These are phyloP conservation scores for Colletotrichum caudatum DNA, from an alignment of 2,329 filamentous ascomycete genomes.

Conservation along the genomic window DNA sequence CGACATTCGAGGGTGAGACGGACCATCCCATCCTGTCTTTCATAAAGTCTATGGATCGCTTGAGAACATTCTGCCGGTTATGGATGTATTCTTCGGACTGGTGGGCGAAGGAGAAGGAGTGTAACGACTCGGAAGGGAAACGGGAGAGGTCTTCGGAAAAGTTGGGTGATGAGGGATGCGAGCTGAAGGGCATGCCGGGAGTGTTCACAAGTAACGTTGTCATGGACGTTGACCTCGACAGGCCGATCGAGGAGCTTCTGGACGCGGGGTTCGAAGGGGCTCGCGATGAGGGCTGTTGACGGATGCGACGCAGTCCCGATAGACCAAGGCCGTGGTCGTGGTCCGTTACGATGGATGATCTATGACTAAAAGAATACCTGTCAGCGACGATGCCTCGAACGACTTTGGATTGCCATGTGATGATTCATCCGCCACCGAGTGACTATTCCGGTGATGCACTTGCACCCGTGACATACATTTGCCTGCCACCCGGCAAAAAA, in stretches of 20 bases:
- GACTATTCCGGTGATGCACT: constrained; percentile 28
- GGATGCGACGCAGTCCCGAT: constrained; percentile 91
- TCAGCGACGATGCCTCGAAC: constrained; percentile 36
- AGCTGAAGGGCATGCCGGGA: constrained; percentile 65
- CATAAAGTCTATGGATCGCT: constrained; percentile 96
- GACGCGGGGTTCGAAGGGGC: constrained; percentile 74
- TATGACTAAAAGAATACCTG: constrained; percentile 52
- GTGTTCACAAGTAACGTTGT: constrained; percentile 72
- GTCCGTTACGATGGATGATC: constrained; percentile 84
- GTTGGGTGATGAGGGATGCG: constrained; percentile 78
- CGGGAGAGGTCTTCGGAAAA: constrained; percentile 90
- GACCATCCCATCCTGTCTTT: constrained; percentile 89
- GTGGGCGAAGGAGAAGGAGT: constrained; percentile 98
- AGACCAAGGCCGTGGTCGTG: constrained; percentile 88
- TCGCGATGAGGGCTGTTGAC: constrained; percentile 81
- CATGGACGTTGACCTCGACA: constrained; percentile 79
- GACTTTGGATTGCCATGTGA: constrained; percentile 38
- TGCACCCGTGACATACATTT: constrained; percentile 34
- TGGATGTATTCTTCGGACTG: constrained; percentile 94
- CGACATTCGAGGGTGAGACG: constrained; percentile 72
- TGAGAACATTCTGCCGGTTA: constrained; percentile 91
- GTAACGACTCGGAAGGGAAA: constrained; percentile 94
- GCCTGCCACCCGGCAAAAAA: neutral
- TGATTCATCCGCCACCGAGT: constrained; percentile 31
- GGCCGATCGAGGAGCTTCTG: constrained; percentile 66